Evolutionary conservation across 2,329 filamentous ascomycete species (phyloP).

Genomic region (Cladophialophora chaetospira): DNA sequence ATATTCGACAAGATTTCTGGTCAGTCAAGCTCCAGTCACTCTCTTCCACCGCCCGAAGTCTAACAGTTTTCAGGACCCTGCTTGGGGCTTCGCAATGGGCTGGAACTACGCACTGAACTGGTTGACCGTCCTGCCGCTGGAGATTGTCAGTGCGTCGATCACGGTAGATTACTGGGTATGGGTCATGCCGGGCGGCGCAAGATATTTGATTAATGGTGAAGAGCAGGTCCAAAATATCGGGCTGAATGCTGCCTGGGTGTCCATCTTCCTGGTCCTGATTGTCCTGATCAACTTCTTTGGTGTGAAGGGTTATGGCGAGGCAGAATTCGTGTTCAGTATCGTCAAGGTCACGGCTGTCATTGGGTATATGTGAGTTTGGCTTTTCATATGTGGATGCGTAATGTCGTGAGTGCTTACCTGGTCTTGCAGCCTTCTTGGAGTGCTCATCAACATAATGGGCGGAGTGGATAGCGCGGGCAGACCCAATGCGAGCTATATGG

Average conservation of each 20-base stretch:
- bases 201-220: constrained; percentile 14
- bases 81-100: constrained; percentile 48
- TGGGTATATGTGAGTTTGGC: constrained; percentile 67
- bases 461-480: constrained; percentile 67
- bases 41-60: not conserved
- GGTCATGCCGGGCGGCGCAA: constrained; percentile 4
- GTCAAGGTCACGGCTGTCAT: constrained; percentile 81
- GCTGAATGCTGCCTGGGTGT: constrained; percentile 54
- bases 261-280: constrained; percentile 72
- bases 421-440: constrained; percentile 69
- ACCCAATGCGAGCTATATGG: constrained; percentile 73
- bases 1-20: constrained; percentile 84
- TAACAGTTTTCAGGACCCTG: constrained; percentile 61
- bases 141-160: constrained; percentile 78
- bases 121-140: constrained; percentile 77
- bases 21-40: not conserved
- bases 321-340: constrained; percentile 77
- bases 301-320: constrained; percentile 80
- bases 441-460: constrained; percentile 68
- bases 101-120: constrained; percentile 76
- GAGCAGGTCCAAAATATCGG: constrained; percentile 33
- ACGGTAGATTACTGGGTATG: constrained; percentile 72
- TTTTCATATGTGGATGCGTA: not conserved
- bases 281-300: constrained; percentile 78
- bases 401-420: not conserved